phyloP scores from a whole-genome alignment of 2,329 filamentous ascomycete species.

The Fusarium siculi region DNA sequence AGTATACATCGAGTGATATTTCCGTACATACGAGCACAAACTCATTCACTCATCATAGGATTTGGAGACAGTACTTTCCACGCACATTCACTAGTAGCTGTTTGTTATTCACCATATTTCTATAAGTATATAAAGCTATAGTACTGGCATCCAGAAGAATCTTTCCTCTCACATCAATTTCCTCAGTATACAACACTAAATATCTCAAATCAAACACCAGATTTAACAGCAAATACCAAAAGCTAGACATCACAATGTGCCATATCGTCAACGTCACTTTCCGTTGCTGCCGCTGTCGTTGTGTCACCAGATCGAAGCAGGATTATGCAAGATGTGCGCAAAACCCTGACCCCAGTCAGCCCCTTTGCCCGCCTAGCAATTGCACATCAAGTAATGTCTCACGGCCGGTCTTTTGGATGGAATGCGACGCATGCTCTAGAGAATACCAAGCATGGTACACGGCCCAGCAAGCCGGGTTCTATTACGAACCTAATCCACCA shows the following conservation, averaged over 20 bases:
- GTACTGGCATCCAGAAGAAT: rapidly evolving
- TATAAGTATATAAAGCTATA: background rate
- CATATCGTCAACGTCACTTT: background rate
- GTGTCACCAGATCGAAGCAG: background rate
- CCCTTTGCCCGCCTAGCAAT: background rate
- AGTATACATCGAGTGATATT: too few species aligned
- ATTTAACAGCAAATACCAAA: rapidly evolving
- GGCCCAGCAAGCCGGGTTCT: background rate
- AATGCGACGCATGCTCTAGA: background rate
- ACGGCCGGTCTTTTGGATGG: background rate
- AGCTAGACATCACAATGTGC: background rate
- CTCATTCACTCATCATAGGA: background rate
- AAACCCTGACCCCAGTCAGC: background rate
- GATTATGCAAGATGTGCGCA: background rate
- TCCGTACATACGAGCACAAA: rapidly evolving
- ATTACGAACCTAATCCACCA: background rate
- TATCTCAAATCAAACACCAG: background rate
- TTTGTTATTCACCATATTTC: background rate
- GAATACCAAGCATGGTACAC: background rate
- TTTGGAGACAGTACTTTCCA: rapidly evolving
- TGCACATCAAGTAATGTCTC: background rate
- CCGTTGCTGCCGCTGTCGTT: background rate
- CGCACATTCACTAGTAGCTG: rapidly evolving
- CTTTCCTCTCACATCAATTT: background rate
- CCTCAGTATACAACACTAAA: background rate